phyloP scores from a whole-genome alignment of 2,329 filamentous ascomycete genomes.

The Fusarium nanum region DNA sequence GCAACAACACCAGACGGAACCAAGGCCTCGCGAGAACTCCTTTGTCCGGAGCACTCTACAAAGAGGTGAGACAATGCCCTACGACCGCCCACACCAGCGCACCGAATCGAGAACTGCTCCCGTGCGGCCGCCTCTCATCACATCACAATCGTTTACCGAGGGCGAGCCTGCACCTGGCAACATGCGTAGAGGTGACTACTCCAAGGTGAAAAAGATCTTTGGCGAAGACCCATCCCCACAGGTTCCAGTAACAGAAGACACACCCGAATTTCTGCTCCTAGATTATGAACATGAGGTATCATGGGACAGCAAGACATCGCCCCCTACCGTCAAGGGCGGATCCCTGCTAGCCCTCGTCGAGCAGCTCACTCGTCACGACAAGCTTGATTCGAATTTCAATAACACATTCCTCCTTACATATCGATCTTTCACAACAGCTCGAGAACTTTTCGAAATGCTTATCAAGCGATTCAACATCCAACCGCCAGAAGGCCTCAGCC shows the following conservation, averaged over 20 bases:
- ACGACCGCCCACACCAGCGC: constrained; percentile 65
- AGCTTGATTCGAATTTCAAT: constrained; percentile 94
- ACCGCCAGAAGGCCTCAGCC: constrained; percentile 82
- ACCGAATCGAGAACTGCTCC: constrained; percentile 64
- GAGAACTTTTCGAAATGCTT: constrained; percentile 91
- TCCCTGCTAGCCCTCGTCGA: constrained; percentile 91
- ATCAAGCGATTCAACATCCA: constrained; percentile 94
- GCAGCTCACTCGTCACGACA: constrained; percentile 94
- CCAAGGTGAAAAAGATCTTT: constrained; percentile 74
- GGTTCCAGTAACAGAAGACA: constrained; percentile 74
- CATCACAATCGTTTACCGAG: constrained; percentile 74
- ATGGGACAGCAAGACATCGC: constrained; percentile 84
- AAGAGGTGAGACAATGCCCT: constrained; percentile 69
- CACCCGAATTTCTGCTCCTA: constrained; percentile 84
- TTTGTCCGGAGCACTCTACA: constrained; percentile 64
- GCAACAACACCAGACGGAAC: constrained; percentile 57
- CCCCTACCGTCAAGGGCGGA: constrained; percentile 85
- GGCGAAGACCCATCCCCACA: constrained; percentile 71
- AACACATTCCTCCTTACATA: constrained; percentile 98
- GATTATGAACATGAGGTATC: constrained; percentile 91
- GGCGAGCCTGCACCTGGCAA: constrained; percentile 64
- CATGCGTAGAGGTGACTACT: constrained; percentile 69
- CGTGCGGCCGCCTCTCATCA: constrained; percentile 60
- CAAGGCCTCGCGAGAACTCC: constrained; percentile 59
- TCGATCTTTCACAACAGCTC: constrained; percentile 89